Evolutionary conservation across 2,329 filamentous ascomycete species (phyloP).

Genomic region (Elsinoe arachidis): DNA sequence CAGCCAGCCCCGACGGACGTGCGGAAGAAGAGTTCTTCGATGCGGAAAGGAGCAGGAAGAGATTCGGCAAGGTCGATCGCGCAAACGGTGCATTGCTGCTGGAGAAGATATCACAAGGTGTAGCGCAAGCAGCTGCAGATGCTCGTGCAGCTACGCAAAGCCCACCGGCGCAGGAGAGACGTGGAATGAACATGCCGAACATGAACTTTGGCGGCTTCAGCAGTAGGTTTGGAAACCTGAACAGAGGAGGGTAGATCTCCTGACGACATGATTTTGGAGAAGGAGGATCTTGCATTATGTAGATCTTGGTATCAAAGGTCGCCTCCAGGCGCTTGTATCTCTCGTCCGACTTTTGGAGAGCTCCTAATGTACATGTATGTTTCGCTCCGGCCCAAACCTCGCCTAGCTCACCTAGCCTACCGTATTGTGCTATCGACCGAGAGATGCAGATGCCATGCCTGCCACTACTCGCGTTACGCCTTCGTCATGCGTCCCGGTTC

Average conservation of each 20-base stretch:
- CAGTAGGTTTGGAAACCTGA: slow-evolving; percentile 16
- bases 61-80: slow-evolving; percentile 87
- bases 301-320: slow-evolving; percentile 1
- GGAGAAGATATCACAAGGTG: slow-evolving; percentile 55
- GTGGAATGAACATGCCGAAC: slow-evolving; percentile 10
- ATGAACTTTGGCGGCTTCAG: slow-evolving; percentile 17
- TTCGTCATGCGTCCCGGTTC: too few species aligned
- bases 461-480: too few species aligned
- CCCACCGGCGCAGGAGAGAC: slow-evolving; percentile 13
- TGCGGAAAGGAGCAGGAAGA: slow-evolving; percentile 77
- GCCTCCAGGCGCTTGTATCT: background rate
- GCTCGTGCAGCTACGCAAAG: slow-evolving; percentile 13
- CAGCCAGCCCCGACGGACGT: slow-evolving; percentile 55
- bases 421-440: too few species aligned
- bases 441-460: too few species aligned
- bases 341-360: background rate
- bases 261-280: background rate
- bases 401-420: background rate
- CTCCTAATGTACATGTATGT: background rate
- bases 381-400: background rate
- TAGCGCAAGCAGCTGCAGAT: slow-evolving; percentile 12
- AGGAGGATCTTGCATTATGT: background rate
- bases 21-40: slow-evolving; percentile 82
- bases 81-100: slow-evolving; percentile 78
- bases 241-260: background rate